Evolutionary conservation across 441 rosid species (phyloP).

Genomic region (Biscutella laevigata): DNA sequence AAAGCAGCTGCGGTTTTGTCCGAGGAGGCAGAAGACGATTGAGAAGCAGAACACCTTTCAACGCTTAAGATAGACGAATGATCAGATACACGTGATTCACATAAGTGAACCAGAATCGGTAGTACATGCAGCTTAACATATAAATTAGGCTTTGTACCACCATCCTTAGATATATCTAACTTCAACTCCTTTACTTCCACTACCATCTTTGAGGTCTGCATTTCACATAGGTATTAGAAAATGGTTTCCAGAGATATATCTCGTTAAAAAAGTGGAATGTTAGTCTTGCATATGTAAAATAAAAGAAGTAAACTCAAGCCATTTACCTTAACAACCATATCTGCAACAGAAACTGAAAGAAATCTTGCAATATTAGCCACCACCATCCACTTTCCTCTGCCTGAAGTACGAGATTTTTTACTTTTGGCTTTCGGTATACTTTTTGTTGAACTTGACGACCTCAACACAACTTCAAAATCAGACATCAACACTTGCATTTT

Average conservation of each 20-base stretch:
- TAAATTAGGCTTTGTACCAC: conserved; percentile 57
- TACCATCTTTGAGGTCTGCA: conserved; percentile 64
- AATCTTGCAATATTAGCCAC: conserved; percentile 80
- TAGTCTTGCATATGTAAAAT: no score
- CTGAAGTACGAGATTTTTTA: conserved; percentile 49
- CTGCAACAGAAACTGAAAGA: conserved; percentile 79
- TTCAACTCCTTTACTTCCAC: conserved; percentile 69
- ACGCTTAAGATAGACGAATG: conserved; percentile 37
- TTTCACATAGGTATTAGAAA: conserved; percentile 18
- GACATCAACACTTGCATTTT: conserved; percentile 75
- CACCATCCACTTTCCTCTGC: conserved; percentile 92
- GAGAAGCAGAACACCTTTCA: conserved; percentile 40
- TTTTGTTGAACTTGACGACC: conserved; percentile 55
- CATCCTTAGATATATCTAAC: conserved; percentile 74
- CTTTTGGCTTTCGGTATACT: conserved; percentile 41
- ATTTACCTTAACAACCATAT: conserved; percentile 74
- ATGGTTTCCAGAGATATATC: no score
- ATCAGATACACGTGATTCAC: conserved; percentile 53
- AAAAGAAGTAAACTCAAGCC: no score
- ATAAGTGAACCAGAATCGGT: conserved; percentile 58
- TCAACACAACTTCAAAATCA: conserved; percentile 74
- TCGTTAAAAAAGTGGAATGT: no score
- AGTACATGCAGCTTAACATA: conserved; percentile 61
- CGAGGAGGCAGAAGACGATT: conserved; percentile 32
- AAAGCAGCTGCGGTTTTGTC: conserved; percentile 67